Percentiles rank a stretch among this genome's conserved stretches.
These are phyloP conservation scores for Hemileccinum rubropunctum DNA, from an alignment of 768 basidiomycete genomes.

Conservation along the genomic window DNA sequence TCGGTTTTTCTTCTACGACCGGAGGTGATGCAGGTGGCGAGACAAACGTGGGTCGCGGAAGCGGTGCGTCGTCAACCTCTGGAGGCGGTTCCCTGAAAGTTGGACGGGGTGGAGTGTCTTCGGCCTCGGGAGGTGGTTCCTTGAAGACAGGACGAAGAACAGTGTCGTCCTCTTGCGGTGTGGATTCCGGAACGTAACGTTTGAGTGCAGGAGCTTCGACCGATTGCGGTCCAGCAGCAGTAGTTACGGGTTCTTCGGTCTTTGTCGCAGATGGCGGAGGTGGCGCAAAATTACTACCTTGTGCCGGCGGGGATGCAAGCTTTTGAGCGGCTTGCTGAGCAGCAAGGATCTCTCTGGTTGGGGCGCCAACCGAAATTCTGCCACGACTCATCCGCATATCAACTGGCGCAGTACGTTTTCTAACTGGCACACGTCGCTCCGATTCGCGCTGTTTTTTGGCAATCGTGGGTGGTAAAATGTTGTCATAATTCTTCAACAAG, in stretches of 20 bases:
- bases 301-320: conserved; percentile 36
- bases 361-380: conserved; percentile 67
- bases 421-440: conserved; percentile 75
- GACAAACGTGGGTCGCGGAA: conserved; percentile 16
- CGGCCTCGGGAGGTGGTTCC: conserved; percentile 51
- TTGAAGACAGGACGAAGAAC: conserved; percentile 50
- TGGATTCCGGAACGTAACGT: conserved; percentile 1
- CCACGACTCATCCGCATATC: conserved; percentile 87
- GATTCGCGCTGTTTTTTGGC: conserved; percentile 84
- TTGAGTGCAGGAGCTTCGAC: conserved; percentile 6
- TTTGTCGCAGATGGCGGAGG: conserved; percentile 11
- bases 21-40: conserved; percentile 26
- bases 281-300: conserved; percentile 11
- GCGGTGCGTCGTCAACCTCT: conserved; percentile 44
- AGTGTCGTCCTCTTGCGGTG: conserved; percentile 12
- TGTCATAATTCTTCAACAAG: conserved; percentile 70
- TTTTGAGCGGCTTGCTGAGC: conserved; percentile 65
- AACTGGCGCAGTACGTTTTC: conserved; percentile 84
- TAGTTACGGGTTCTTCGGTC: conserved; percentile 20
- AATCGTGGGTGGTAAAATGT: conserved; percentile 77
- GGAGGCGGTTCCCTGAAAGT: conserved; percentile 63
- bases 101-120: conserved; percentile 38
- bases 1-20: conserved; percentile 18
- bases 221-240: conserved; percentile 16
- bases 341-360: conserved; percentile 67